Percentiles rank a stretch among this genome's conserved stretches.
Conservation (phyloP, 2,329 filamentous ascomycete genomes). For the Talaromyces pinophilus region DNA sequence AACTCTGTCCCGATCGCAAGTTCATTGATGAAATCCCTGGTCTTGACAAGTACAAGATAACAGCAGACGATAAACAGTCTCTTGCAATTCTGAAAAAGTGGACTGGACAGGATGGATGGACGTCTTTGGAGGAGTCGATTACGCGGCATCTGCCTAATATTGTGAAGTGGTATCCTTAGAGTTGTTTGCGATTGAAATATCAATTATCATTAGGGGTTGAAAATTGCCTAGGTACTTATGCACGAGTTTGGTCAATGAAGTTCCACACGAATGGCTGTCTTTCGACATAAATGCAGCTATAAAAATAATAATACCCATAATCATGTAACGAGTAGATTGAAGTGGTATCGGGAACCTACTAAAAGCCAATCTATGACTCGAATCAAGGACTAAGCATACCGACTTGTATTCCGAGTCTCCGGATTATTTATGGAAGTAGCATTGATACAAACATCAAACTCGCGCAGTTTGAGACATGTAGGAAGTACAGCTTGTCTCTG, state of each 20-base stretch:
- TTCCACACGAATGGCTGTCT: neutral
- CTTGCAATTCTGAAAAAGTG: conserved; percentile 17
- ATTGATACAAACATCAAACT: neutral
- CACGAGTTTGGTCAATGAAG: neutral
- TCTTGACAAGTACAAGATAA: conserved; percentile 2
- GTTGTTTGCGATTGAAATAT: neutral
- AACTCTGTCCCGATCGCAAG: conserved; percentile 7
- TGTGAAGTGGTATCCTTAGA: neutral
- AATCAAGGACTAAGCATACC: neutral
- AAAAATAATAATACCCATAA: neutral
- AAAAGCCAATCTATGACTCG: neutral
- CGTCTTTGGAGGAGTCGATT: conserved; percentile 7
- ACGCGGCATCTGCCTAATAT: neutral
- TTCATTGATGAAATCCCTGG: conserved; percentile 17
- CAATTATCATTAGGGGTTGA: neutral
- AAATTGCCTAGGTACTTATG: too few relatives aligned
- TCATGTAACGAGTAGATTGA: neutral
- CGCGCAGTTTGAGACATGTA: neutral
- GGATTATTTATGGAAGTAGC: neutral
- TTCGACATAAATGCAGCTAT: neutral
- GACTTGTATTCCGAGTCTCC: neutral
- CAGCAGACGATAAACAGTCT: conserved; percentile 9
- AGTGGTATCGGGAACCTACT: neutral
- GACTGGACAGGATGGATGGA: conserved; percentile 19
- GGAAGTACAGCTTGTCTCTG: neutral